phyloP scores from a whole-genome alignment of 192 early-diverging fungal genomes.

The Coemansia sp. region DNA sequence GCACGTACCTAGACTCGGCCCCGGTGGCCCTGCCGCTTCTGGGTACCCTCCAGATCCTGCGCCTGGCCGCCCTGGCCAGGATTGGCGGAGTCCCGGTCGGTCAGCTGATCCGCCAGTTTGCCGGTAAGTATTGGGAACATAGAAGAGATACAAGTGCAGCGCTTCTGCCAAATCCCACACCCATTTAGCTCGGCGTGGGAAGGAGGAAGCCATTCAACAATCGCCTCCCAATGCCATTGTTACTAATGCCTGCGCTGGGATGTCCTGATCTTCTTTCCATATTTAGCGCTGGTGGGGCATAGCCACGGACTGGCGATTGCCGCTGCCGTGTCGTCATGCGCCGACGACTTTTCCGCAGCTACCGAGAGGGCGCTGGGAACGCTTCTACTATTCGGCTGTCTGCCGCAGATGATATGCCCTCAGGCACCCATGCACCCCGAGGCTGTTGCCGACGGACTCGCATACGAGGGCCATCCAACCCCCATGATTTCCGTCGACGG shows the following conservation, averaged over 20 bases:
- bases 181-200: too few species aligned
- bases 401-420: constrained; percentile 69
- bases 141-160: too few species aligned
- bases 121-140: too few species aligned
- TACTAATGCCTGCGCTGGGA: not conserved
- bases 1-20: constrained; percentile 62
- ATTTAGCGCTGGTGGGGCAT: constrained; percentile 76
- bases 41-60: constrained; percentile 79
- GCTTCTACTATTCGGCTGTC: constrained; percentile 77
- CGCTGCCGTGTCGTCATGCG: constrained; percentile 72
- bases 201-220: too few species aligned
- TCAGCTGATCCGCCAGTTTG: constrained; percentile 44
- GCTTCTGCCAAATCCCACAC: too few species aligned
- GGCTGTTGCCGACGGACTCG: constrained; percentile 71
- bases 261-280: not conserved
- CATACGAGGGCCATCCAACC: constrained; percentile 74
- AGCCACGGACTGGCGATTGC: constrained; percentile 85
- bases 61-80: constrained; percentile 70
- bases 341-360: constrained; percentile 65
- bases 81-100: constrained; percentile 51
- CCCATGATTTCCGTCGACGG: constrained; percentile 76
- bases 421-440: constrained; percentile 66
- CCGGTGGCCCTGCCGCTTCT: constrained; percentile 76
- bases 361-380: constrained; percentile 73
- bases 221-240: too few species aligned